Evolutionary conservation across 768 basidiomycete species (phyloP), one percentile per base, ranked within the genome.

Genomic region (Rhizopogon vinicolor): DNA sequence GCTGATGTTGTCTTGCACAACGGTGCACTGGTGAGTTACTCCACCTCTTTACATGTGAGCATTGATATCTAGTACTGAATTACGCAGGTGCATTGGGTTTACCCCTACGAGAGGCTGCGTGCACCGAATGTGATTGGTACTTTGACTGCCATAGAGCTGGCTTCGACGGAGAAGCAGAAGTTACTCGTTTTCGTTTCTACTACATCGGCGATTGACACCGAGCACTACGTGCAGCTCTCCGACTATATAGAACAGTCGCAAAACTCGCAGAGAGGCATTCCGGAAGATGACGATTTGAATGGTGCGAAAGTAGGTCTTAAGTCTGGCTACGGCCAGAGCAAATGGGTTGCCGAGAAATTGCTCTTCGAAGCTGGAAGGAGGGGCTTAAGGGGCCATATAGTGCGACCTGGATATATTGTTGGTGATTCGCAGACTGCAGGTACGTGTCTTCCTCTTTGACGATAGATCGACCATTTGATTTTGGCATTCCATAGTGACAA

Each of bases 311-410:
- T 68, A 0, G 75, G 82, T 1, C 77, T 98, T 51, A 89, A 89
- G 69, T 91, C 91, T 0, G 97, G 97, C 0, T 99, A 99, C 69
- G 94, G 96, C 5, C 97, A 99, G 75, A 87, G 85, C 37, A 99
- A 99, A 72, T 99, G 97, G 97, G 97, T 99, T 0, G 89, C 93
- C 1, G 97, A 99, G 72, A 96, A 93, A 68, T 71, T 99, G 7
- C 74, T 99, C 31, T 87, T 93, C 63, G 94, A 96, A 64, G 97
- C 95, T 18, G 93, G 91, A 2, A 84, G 79, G 61, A 79, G 93
- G 40, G 97, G 97, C 1, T 72, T 98, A 57, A 76, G 75, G 7
- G 93, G 93, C 1, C 85, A 90, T 62, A 93, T 97, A 58, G 74
- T 99, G 3, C 86, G 97, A 10, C 93, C 97, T 0, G 94, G 96